Base-by-base conservation (phyloP, 2,329 filamentous ascomycete genomes). In the Phoma sp. region DNA sequence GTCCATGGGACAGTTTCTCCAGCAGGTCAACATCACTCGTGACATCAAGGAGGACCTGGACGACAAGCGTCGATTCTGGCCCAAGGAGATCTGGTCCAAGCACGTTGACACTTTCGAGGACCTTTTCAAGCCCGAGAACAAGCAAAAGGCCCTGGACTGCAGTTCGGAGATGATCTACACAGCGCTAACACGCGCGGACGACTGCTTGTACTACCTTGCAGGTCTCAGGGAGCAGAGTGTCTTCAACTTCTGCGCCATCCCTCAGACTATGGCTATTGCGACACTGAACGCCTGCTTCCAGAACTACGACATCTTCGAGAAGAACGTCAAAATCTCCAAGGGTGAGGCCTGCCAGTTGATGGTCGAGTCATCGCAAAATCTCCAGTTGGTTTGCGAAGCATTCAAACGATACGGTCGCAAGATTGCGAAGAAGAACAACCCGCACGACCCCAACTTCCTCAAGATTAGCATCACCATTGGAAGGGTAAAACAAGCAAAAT, bases 21-120 rank as follows among this genome's bases (percentile, higher is more conserved):
- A 99, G 73, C 96, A 99, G 82, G 96, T 92, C 62, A 99, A 99
- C 82, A 97, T 99, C 74, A 97, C 98, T 72, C 91, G 95, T 72
- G 95, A 99, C 74, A 85, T 98, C 60, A 87, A 88, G 66, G 95
- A 99, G 75, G 95, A 99, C 72, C 88, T 88, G 65, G 84, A 90
- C 54, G 95, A 98, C 75, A 87, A 89, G 65, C 87, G 95, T 58
- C 87, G 91, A 53, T 99, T 96, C 83, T 99, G 92, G 87, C 95
- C 95, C 43, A 90, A 89, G 76, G 92, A 96, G 78, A 92, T 99
- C 71, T 99, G 95, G 95, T 92, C 90, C 72, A 96, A 96, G 82
- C 87, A 99, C 72, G 93, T 97, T 46, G 85, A 90, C 66, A 86
- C 89, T 30, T 98, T 93, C 75, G 90, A 93, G 33, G 92, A 98